Conservation (phyloP, 2,329 filamentous ascomycete species). For the Trichocomaceae sp. region DNA sequence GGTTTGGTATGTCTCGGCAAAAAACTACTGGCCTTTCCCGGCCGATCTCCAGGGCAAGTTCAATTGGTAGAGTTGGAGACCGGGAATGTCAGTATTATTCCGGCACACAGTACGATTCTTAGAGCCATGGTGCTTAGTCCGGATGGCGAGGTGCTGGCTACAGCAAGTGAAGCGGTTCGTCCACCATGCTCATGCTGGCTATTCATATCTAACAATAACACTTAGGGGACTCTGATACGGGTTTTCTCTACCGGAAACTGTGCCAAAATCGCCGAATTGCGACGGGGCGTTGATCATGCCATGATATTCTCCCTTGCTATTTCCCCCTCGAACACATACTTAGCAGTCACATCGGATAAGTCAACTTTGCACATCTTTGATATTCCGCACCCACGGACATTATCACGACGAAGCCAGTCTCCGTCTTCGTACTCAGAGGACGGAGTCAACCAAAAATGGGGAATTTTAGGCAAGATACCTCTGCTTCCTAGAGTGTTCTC, state of each 20-base stretch:
- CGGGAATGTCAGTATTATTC: slow-evolving; percentile 84
- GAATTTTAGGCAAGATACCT: slow-evolving; percentile 73
- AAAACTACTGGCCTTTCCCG: slow-evolving; percentile 73
- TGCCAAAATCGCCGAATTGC: slow-evolving; percentile 73
- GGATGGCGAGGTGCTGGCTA: slow-evolving; percentile 76
- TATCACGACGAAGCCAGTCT: slow-evolving; percentile 29
- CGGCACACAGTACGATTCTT: slow-evolving; percentile 74
- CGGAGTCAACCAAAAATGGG: slow-evolving; percentile 68
- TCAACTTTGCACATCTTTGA: slow-evolving; percentile 94
- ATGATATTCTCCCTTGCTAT: slow-evolving; percentile 83
- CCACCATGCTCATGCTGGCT: not conserved
- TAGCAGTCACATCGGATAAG: slow-evolving; percentile 95
- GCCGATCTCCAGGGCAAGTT: slow-evolving; percentile 79
- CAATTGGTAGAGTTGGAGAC: slow-evolving; percentile 74
- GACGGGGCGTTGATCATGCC: slow-evolving; percentile 82
- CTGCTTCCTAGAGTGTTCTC: slow-evolving; percentile 81
- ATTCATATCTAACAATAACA: slow-evolving; percentile 16
- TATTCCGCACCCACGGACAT: slow-evolving; percentile 49
- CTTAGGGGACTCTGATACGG: slow-evolving; percentile 77
- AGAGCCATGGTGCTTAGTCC: slow-evolving; percentile 72
- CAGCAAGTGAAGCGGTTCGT: slow-evolving; percentile 71
- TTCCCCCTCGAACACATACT: slow-evolving; percentile 68
- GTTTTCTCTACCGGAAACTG: slow-evolving; percentile 76
- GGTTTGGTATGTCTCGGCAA: slow-evolving; percentile 73
- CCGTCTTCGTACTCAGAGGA: slow-evolving; percentile 33